A percentile compares a stretch with the other conserved stretches of the same genome.
Conservation (phyloP, 805 yeast genomes). For the Wickerhamiella slavikovae region DNA sequence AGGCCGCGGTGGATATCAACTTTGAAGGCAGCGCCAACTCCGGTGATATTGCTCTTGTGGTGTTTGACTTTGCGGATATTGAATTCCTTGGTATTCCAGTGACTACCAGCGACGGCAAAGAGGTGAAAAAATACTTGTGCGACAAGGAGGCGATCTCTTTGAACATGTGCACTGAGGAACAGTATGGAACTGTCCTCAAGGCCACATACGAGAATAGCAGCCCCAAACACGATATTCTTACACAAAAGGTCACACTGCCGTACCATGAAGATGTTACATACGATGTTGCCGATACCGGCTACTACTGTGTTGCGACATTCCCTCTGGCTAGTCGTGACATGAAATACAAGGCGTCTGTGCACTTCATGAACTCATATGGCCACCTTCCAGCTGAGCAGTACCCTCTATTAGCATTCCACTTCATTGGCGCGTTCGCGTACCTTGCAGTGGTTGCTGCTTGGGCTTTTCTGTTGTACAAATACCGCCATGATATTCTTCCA, state of each 20-base stretch:
- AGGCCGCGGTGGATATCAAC: conserved; percentile 6
- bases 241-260: conserved; percentile 31
- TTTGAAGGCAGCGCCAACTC: conserved; percentile 5
- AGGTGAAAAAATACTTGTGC: conserved; percentile 43
- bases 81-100: conserved; percentile 38
- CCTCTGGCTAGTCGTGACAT: conserved; percentile 20
- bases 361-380: conserved; percentile 85
- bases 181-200: conserved; percentile 45
- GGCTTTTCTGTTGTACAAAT: conserved; percentile 67
- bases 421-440: conserved; percentile 64
- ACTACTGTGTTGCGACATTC: conserved; percentile 71
- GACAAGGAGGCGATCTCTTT: conserved; percentile 40
- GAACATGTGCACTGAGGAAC: conserved; percentile 31
- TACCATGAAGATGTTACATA: conserved; percentile 47
- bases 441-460: conserved; percentile 66
- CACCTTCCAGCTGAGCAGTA: conserved; percentile 74
- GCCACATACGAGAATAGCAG: conserved; percentile 19
- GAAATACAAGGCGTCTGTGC: conserved; percentile 43
- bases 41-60: conserved; percentile 34
- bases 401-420: conserved; percentile 79
- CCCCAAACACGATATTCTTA: conserved; percentile 31
- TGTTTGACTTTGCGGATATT: conserved; percentile 71
- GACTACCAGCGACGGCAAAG: conserved; percentile 20
- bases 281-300: conserved; percentile 57
- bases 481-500: conserved; percentile 70